A percentile compares a stretch with the other conserved stretches of the same genome.
Conservation (phyloP, 2,329 filamentous ascomycete genomes). For the Penicillium sp. region DNA sequence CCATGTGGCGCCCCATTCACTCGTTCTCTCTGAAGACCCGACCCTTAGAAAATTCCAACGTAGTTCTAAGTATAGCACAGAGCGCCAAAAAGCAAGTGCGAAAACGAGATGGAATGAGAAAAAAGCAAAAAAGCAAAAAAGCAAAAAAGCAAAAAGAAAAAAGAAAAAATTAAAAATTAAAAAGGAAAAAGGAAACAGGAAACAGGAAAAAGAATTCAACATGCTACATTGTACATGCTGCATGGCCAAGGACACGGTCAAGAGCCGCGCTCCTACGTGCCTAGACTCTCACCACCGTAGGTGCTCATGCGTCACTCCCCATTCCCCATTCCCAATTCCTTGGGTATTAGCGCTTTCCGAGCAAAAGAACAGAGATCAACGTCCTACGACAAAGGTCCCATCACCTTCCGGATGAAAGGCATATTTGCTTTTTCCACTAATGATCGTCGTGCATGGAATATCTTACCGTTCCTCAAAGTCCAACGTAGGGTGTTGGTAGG, state of each 20-base stretch:
- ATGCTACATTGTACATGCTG: not conserved
- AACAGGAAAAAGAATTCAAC: not conserved
- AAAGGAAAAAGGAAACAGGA: not conserved
- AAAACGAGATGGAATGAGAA: not conserved
- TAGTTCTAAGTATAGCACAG: slow-evolving; percentile 4
- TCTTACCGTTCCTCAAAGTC: not conserved
- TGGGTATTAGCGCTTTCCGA: not conserved
- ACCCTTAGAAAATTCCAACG: not conserved
- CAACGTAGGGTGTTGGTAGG: not conserved
- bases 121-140: slow-evolving; percentile 5
- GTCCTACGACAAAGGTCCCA: not conserved
- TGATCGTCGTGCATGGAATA: slow-evolving; percentile 7
- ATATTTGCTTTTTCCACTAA: not conserved
- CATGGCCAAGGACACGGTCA: not conserved
- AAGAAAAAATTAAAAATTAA: no score
- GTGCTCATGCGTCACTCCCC: not conserved
- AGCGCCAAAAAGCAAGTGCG: not conserved
- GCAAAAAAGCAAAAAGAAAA: no score
- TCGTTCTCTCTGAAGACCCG: not conserved
- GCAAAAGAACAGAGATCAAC: not conserved
- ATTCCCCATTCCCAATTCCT: not conserved
- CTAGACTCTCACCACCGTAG: not conserved
- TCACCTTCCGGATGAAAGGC: not conserved
- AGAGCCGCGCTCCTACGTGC: slow-evolving; percentile 1
- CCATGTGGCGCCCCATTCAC: not conserved